These are phyloP conservation scores for Nannochloropsis gaditana DNA, from an alignment of 108 stramenopile species.

Conservation along the genomic window DNA sequence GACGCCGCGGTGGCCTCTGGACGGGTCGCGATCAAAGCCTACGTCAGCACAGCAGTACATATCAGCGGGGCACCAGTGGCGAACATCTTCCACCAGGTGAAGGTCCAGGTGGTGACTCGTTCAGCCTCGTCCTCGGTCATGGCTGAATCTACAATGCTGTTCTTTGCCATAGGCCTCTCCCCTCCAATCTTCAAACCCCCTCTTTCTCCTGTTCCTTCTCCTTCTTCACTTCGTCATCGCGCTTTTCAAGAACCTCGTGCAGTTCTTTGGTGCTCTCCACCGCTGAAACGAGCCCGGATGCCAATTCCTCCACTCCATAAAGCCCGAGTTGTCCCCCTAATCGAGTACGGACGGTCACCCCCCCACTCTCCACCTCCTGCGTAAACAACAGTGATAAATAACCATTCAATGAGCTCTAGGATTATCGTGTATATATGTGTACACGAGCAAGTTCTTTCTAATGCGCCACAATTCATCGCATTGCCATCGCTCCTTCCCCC, in stretches of 20 bases:
- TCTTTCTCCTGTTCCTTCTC: conserved; percentile 8
- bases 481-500: too few relatives aligned
- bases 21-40: conserved; percentile 68
- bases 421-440: neutral
- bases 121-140: too few relatives aligned
- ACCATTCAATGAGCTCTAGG: neutral
- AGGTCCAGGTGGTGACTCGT: conserved; percentile 63
- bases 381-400: neutral
- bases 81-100: conserved; percentile 82
- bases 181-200: neutral
- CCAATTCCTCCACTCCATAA: conserved; percentile 17
- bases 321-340: neutral
- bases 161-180: neutral
- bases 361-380: conserved; percentile 3
- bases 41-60: conserved; percentile 63
- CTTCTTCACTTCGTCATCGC: neutral
- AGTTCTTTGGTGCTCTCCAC: conserved; percentile 3
- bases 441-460: too few relatives aligned
- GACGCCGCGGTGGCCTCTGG: conserved; percentile 67
- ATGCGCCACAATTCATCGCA: too few relatives aligned
- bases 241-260: neutral
- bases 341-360: neutral
- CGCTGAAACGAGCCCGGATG: neutral
- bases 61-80: conserved; percentile 73
- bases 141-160: neutral